phyloP scores from a whole-genome alignment of 2,329 filamentous ascomycete genomes.

The Hypomyces perniciosus region DNA sequence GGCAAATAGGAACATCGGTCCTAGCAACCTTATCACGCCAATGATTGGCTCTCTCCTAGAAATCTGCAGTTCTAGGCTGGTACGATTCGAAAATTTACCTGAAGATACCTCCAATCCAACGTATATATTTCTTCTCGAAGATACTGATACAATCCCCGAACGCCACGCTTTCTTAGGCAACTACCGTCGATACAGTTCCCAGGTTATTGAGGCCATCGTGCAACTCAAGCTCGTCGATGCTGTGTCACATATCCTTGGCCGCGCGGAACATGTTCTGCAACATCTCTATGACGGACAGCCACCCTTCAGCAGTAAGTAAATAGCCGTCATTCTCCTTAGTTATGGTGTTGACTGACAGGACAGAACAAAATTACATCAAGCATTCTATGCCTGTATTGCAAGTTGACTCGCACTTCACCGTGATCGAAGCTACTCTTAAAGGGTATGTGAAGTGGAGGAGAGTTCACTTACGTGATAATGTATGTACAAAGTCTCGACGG shows the following conservation, averaged over 20 bases:
- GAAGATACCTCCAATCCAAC: conserved; percentile 76
- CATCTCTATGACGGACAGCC: conserved; percentile 68
- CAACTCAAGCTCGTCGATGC: conserved; percentile 77
- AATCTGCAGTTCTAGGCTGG: conserved; percentile 72
- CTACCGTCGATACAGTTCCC: conserved; percentile 83
- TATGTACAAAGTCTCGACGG: conserved; percentile 16
- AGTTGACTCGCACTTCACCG: conserved; percentile 83
- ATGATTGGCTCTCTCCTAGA: conserved; percentile 74
- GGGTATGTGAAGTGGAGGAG: conserved; percentile 76
- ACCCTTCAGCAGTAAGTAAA: conserved; percentile 55
- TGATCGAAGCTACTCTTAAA: conserved; percentile 82
- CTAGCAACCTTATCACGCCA: conserved; percentile 52
- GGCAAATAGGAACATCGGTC: conserved; percentile 61
- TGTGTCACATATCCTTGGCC: conserved; percentile 76
- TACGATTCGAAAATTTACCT: conserved; percentile 82
- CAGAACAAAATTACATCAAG: conserved; percentile 58
- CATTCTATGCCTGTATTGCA: conserved; percentile 66
- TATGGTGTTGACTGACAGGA: conserved; percentile 9
- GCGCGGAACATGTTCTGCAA: conserved; percentile 67
- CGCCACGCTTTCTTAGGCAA: conserved; percentile 93
- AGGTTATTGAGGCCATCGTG: conserved; percentile 82
- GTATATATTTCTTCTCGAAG: conserved; percentile 77
- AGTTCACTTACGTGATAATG: conserved; percentile 24
- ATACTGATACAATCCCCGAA: conserved; percentile 92
- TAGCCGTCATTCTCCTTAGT: background rate